Evolutionary conservation across 73 alveolate species (phyloP).

Genomic region (Paramecium sexaurelia): DNA sequence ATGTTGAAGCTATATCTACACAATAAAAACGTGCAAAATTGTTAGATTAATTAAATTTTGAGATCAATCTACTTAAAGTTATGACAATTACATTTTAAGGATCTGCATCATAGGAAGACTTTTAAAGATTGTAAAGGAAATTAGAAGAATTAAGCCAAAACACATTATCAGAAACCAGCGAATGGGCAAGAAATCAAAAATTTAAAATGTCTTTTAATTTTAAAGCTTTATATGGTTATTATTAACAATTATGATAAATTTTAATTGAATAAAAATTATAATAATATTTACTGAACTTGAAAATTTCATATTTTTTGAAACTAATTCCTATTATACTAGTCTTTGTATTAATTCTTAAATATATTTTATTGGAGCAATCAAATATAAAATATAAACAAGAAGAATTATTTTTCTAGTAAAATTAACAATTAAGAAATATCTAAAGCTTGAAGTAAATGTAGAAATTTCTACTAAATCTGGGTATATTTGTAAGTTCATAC

Average conservation of each 20-base stretch:
- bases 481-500: no score
- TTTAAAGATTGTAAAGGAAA: background rate
- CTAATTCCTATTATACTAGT: no score
- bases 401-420: no score
- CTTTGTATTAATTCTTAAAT: no score
- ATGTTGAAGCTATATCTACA: background rate
- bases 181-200: background rate
- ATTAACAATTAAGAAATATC: no score
- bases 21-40: background rate
- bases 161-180: background rate
- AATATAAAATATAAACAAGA: no score
- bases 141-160: background rate
- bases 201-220: slow-evolving; percentile 33
- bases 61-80: background rate
- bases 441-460: no score
- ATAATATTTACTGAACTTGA: no score
- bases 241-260: background rate
- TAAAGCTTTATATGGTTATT: slow-evolving; percentile 46
- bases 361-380: no score
- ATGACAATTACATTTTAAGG: background rate
- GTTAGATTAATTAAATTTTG: background rate
- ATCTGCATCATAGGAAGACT: background rate
- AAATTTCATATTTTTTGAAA: no score
- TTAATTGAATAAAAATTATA: background rate
- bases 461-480: no score